phyloP scores from a whole-genome alignment of 768 basidiomycete species.

The Mycena indigotica region DNA sequence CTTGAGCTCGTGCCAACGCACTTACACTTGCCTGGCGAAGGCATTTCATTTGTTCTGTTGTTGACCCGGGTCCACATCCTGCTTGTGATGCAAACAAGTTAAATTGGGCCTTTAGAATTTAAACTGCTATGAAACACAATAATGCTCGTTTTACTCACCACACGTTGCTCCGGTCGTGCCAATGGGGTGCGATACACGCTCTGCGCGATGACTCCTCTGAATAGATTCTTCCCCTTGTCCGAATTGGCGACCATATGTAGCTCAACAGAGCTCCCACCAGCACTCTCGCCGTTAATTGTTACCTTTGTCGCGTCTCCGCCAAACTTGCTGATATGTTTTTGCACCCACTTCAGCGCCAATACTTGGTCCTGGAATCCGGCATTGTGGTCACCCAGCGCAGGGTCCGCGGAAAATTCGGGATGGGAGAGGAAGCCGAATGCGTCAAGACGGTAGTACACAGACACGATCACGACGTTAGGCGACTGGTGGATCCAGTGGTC shows the following conservation, averaged over 20 bases:
- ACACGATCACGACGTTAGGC: slow-evolving; percentile 63
- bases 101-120: slow-evolving; percentile 49
- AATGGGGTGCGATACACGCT: slow-evolving; percentile 58
- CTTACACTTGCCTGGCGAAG: slow-evolving; percentile 53
- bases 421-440: slow-evolving; percentile 64
- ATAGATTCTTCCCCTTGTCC: slow-evolving; percentile 36
- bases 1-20: slow-evolving; percentile 57
- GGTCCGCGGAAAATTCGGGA: slow-evolving; percentile 44
- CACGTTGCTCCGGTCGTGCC: slow-evolving; percentile 52
- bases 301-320: slow-evolving; percentile 63
- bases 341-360: slow-evolving; percentile 64
- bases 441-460: slow-evolving; percentile 66
- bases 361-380: slow-evolving; percentile 63
- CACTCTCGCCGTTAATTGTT: slow-evolving; percentile 62
- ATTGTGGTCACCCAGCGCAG: slow-evolving; percentile 49
- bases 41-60: slow-evolving; percentile 43
- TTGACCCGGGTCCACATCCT: slow-evolving; percentile 47
- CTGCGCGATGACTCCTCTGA: slow-evolving; percentile 61
- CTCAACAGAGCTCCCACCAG: slow-evolving; percentile 57
- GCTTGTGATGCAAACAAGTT: slow-evolving; percentile 50
- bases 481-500: slow-evolving; percentile 65
- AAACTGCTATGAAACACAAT: not conserved
- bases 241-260: slow-evolving; percentile 56
- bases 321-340: slow-evolving; percentile 60
- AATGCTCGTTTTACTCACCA: too few relatives aligned